Base-by-base conservation (phyloP, 75 land plant species). In the Sequoiadendron giganteum region DNA sequence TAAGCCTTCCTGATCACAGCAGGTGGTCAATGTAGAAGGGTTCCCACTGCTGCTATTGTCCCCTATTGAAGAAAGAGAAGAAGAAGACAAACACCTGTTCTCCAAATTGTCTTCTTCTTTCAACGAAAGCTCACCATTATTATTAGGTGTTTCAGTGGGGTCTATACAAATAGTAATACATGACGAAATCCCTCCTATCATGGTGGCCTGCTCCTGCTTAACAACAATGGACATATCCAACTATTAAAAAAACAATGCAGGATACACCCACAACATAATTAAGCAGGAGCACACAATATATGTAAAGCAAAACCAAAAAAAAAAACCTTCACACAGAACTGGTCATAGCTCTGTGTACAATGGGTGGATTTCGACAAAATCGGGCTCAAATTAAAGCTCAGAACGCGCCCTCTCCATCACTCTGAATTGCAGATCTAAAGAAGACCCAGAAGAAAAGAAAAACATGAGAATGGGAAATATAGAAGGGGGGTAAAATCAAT, bases 1-100 rank as follows among this genome's bases (percentile, higher is more conserved):
- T 0, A 86, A 89, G 72, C 84, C 8, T 49, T 88, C 92, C 34
- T 52, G 68, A 28, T 43, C n/a, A 81, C 48, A 42, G n/a, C 83
- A 42, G 83, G 48, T 81, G 48, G 47, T 42, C 47, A 45, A 42
- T 42, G 83, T 42, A 43, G 83, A 45, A 81, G 45, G 45, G 19
- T 28, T 45, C 25, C 83, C n/a, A 19, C 83, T 81, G 83, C 49
- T 10, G 78, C 95, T 92, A 70, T 88, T 90, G 78, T 72, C 75
- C 42, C 93, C 93, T 61, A 91, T 91, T 84, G 92, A 90, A 21
- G 94, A 92, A 82, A 90, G 85, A 52, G 82, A 79, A 36, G 82
- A 81, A 0, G 30, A 81, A 43, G 83, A 81, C 43, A 28, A 81
- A 3, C 28, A 42, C 45, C 3, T 38, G 49, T 81, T 45, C 30